Base-by-base conservation (phyloP, 176 grass and related monocot species). In the Oryza longistaminata region DNA sequence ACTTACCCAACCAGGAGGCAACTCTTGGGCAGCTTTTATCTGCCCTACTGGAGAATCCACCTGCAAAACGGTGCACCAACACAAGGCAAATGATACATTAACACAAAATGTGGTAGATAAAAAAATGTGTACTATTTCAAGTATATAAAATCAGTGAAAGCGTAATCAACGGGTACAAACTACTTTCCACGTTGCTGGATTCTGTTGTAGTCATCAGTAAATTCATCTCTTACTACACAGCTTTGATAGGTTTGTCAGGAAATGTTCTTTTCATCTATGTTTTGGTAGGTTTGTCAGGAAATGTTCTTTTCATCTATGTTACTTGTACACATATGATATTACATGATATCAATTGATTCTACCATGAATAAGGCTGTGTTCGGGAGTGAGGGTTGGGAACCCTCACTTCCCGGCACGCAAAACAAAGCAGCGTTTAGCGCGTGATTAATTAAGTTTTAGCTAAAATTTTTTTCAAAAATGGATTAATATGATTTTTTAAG, bases 1-100 rank as follows among this genome's bases (percentile, higher is more conserved):
- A 89, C 91, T 91, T 68, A 99, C 96, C 96, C 93, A 96, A 89
- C 90, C 88, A 64, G 79, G 81, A 90, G 96, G 90, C 53, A 99
- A 72, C 72, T 75, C 77, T 73, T 69, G 82, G 34, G 42, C 33
- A 71, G 60, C 74, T 75, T 88, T 81, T 19, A n/a, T 66, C 44
- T 70, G 85, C 67, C 31, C 35, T 60, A 90, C 70, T 80, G 86
- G 84, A 77, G 73, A 72, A 82, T 90, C 78, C 60, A 73, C 82
- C 95, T 97, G 80, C 26, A 90, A 73, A 71, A 46, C 64, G 53
- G 69, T 82, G 8, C 19, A 85, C 7, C 1, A 78, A 11, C 49
- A 85, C 11, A 11, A 84, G 65, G 61, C 5, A 6, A 82, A 55
- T 70, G 40, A 29, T 43, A 37, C 3, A 40, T 26, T 68, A 73